phyloP scores from a whole-genome alignment of 2,329 filamentous ascomycete species.

The Alternaria hordeiaustralica region DNA sequence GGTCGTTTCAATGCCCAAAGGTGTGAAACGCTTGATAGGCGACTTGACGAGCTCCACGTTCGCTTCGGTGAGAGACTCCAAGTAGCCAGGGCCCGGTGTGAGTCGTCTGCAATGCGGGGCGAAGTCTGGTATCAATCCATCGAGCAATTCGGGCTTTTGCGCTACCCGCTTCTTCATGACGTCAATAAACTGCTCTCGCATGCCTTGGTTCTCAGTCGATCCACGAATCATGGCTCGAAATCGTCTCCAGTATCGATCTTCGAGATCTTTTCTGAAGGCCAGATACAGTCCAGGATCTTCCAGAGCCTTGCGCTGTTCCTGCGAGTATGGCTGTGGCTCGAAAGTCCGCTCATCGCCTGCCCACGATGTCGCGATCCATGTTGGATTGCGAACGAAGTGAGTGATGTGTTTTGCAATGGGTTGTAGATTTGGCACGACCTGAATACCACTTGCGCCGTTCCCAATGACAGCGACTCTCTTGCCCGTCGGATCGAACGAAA shows the following conservation, averaged over 20 bases:
- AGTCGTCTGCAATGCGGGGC: constrained; percentile 42
- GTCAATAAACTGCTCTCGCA: constrained; percentile 40
- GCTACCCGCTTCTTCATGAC: constrained; percentile 48
- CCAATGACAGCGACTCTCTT: constrained; percentile 69
- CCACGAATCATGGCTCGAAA: constrained; percentile 50
- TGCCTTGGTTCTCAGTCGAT: constrained; percentile 43
- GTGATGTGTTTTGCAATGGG: constrained; percentile 56
- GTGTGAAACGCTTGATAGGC: constrained; percentile 49
- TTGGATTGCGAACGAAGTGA: constrained; percentile 67
- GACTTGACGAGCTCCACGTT: constrained; percentile 51
- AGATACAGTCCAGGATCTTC: constrained; percentile 68
- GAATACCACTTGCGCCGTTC: constrained; percentile 69
- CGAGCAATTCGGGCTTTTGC: constrained; percentile 51
- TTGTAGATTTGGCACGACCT: constrained; percentile 67
- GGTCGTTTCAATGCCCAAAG: constrained; percentile 47
- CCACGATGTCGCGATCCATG: constrained; percentile 62
- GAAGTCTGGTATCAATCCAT: constrained; percentile 52
- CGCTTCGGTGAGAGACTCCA: constrained; percentile 51
- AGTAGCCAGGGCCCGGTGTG: constrained; percentile 46
- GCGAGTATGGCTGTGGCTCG: constrained; percentile 52
- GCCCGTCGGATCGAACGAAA: constrained; percentile 57
- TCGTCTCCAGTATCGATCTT: constrained; percentile 66
- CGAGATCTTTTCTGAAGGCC: constrained; percentile 50
- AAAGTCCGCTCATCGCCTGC: constrained; percentile 53
- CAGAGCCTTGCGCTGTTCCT: constrained; percentile 64